Percentiles rank a stretch among this genome's conserved stretches.
phyloP scores from a whole-genome alignment of 345 rosid genomes.

The Murraya paniculata region DNA sequence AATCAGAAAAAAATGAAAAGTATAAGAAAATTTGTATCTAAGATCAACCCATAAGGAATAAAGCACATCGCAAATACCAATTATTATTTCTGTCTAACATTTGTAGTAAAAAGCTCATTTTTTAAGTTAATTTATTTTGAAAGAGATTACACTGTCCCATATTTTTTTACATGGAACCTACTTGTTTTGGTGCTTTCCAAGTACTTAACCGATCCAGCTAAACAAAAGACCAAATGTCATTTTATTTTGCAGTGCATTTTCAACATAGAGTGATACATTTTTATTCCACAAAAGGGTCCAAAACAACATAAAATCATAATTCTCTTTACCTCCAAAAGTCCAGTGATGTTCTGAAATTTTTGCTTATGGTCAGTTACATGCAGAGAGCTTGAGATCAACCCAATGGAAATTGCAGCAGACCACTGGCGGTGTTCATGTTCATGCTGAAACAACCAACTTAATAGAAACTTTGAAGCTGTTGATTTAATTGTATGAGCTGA shows the following conservation, averaged over 20 bases:
- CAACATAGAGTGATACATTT: background rate
- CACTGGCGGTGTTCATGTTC: constrained; percentile 93
- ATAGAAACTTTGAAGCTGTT: constrained; percentile 74
- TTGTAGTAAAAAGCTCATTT: background rate
- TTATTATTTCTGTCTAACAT: background rate
- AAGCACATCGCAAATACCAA: background rate
- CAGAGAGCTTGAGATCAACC: constrained; percentile 67
- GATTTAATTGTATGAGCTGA: constrained; percentile 73
- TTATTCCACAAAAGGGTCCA: background rate
- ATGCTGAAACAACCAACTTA: constrained; percentile 75
- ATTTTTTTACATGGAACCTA: background rate
- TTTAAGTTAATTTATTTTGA: background rate
- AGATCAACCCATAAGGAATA: background rate
- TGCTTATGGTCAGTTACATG: constrained; percentile 83
- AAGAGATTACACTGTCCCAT: background rate
- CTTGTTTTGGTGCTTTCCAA: background rate
- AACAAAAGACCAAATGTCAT: background rate
- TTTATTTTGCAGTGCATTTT: constrained; percentile 5
- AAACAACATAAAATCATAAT: constrained; percentile 7
- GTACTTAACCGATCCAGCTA: background rate
- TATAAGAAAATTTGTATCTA: background rate
- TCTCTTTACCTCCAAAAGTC: constrained; percentile 69
- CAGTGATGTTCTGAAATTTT: constrained; percentile 65
- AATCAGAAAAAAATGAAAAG: no score
- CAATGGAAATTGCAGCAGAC: constrained; percentile 95